Conservation (phyloP, 2,329 filamentous ascomycete species). For the Colletotrichum euphorbiae region DNA sequence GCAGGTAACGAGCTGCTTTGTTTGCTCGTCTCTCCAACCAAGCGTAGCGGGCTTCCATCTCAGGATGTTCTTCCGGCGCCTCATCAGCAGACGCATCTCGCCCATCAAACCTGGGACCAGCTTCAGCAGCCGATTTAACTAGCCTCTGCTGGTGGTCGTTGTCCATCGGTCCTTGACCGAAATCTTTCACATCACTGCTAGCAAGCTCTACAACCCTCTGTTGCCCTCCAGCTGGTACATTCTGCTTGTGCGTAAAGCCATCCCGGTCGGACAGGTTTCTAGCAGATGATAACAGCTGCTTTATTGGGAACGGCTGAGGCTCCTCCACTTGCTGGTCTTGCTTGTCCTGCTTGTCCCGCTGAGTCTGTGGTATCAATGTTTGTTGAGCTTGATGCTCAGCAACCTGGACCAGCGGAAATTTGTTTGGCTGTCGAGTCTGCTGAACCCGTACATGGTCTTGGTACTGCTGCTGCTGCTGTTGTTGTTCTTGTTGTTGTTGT, state of each 20-base stretch:
- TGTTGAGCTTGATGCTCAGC: too few species aligned
- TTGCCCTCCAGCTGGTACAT: not conserved
- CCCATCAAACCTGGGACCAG: not conserved
- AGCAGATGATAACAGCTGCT: too few species aligned
- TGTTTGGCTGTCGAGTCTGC: too few species aligned
- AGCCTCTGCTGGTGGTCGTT: not conserved
- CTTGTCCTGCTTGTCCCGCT: too few species aligned
- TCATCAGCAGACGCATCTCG: not conserved
- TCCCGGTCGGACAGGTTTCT: too few species aligned
- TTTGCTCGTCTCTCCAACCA: constrained; percentile 16
- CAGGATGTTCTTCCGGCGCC: not conserved
- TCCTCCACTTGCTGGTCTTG: too few species aligned
- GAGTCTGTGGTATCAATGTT: too few species aligned
- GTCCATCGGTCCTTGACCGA: not conserved
- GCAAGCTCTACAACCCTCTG: not conserved
- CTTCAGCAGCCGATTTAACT: too few species aligned
- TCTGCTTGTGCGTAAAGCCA: not conserved
- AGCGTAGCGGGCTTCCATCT: constrained; percentile 13
- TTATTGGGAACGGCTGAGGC: too few species aligned
- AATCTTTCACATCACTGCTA: not conserved
- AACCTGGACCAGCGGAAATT: too few species aligned
- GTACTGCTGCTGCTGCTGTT: not conserved
- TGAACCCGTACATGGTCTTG: too few species aligned
- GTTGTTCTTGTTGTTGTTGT: too few species aligned
- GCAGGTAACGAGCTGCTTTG: constrained; percentile 34